Evolutionary conservation across 176 grass and related monocot species (phyloP), one percentile per base, ranked within the genome.

Genomic region (Calamus simplicifolius): DNA sequence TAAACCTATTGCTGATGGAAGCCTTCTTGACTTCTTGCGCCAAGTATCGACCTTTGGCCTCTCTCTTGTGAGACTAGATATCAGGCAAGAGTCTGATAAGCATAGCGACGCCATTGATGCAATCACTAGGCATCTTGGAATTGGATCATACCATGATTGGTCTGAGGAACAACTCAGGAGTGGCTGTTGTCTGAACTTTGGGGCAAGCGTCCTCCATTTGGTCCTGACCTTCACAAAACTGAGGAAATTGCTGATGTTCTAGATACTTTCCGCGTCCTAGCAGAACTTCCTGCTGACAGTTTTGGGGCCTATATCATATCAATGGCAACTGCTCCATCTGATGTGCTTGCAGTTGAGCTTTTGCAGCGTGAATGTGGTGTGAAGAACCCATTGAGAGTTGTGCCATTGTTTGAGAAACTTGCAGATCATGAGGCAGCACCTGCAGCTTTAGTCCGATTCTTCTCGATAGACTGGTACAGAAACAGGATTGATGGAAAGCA

Each of bases 41-140:
- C 93, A 98, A 87, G 84, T 98, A 69, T 98, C 87, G 54, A 98
- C 87, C 54, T 98, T 98, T 13, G 88, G 93, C 31, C 84, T 98
- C 62, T 86, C 93, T 66, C 81, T 98, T 67, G 93, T 98, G 56
- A 92, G 84, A 67, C 93, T 98, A 63, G 93, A 98, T 68, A 98
- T 98, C 18, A 87, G 93, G 67, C 93, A 98, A 83, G 93, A 92
- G 81, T 98, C 93, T 78, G 93, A 98, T 58, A 85, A 88, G 61
- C 93, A 98, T 70, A 92, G 84, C 49, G 93, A 98, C 54, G 93
- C 89, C 48, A 74, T 98, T 78, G 93, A 92, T 64, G 77, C 93
- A 2, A 88, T 98, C 68, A 98, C 93, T 19, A 84, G 17, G 59
- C 79, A 98, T 75, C 84, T 98, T 62, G 88, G 79, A 28, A 84